Percentiles rank a stretch among this genome's conserved stretches.
phyloP scores from a whole-genome alignment of 2,329 filamentous ascomycete genomes.

The Tolypocladium ovalisporum region DNA sequence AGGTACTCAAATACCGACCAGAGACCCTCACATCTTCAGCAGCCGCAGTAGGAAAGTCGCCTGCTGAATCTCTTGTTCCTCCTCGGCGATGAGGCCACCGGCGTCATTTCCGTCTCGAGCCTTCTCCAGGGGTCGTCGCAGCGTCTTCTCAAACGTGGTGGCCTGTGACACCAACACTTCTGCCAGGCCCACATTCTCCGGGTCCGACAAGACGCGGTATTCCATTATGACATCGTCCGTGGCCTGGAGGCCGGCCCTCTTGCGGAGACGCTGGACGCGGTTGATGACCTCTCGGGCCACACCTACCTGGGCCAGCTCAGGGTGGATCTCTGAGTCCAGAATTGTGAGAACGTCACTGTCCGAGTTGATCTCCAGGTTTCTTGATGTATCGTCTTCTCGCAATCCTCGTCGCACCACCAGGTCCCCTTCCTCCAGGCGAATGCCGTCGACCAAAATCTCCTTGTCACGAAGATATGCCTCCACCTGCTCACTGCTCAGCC shows the following conservation, averaged over 20 bases:
- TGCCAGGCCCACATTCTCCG: slow-evolving; percentile 62
- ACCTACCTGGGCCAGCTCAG: slow-evolving; percentile 80
- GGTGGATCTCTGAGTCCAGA: slow-evolving; percentile 71
- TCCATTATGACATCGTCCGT: slow-evolving; percentile 96
- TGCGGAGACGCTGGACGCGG: slow-evolving; percentile 81
- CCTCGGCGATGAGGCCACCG: slow-evolving; percentile 55
- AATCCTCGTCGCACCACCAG: slow-evolving; percentile 67
- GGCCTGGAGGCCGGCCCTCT: slow-evolving; percentile 81
- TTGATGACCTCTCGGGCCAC: slow-evolving; percentile 88
- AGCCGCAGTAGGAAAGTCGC: slow-evolving; percentile 69
- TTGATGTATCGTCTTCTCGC: slow-evolving; percentile 58
- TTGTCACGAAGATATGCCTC: slow-evolving; percentile 65
- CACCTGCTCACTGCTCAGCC: slow-evolving; percentile 68
- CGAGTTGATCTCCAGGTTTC: slow-evolving; percentile 74
- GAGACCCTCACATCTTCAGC: slow-evolving; percentile 50
- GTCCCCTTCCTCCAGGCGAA: slow-evolving; percentile 71
- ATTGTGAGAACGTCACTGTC: slow-evolving; percentile 87
- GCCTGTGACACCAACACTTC: slow-evolving; percentile 59
- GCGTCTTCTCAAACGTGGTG: slow-evolving; percentile 60
- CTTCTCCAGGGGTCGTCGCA: slow-evolving; percentile 63
- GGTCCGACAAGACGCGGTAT: slow-evolving; percentile 71
- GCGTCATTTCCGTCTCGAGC: slow-evolving; percentile 11
- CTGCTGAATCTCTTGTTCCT: slow-evolving; percentile 78
- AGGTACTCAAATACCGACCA: neutral
- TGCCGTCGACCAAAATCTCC: slow-evolving; percentile 74